A percentile compares a stretch with the other conserved stretches of the same genome.
Evolutionary conservation across 495 filamentous ascomycete genomes (phyloP).

Genomic region (Hyaloscypha hepaticicola): DNA sequence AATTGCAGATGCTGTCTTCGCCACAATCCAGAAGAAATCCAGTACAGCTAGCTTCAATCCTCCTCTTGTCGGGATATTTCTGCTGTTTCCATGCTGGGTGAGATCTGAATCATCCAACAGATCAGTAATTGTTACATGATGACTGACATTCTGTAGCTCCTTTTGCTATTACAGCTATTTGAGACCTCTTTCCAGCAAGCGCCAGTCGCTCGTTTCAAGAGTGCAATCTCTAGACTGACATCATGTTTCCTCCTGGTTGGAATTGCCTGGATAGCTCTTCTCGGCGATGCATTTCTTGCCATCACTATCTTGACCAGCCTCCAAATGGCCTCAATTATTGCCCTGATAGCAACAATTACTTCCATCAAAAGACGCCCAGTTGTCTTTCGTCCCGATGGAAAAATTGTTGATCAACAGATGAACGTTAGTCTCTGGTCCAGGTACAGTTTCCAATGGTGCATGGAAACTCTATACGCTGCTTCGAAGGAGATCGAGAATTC

Average conservation of each 20-base stretch:
- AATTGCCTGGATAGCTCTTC: neutral
- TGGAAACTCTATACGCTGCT: constrained; percentile 48
- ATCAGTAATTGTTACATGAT: neutral
- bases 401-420: constrained; percentile 62
- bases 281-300: neutral
- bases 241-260: neutral
- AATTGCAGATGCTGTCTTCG: constrained; percentile 1
- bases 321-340: neutral
- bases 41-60: neutral
- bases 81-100: neutral
- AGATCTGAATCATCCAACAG: neutral
- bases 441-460: constrained; percentile 63
- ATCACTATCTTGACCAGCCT: neutral
- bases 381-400: constrained; percentile 53
- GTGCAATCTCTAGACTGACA: neutral
- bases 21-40: neutral
- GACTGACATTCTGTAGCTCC: neutral
- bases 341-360: constrained; percentile 25
- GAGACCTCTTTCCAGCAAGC: neutral
- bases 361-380: constrained; percentile 62
- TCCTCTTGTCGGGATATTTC: neutral
- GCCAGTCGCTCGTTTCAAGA: neutral
- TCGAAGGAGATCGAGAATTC: constrained; percentile 55
- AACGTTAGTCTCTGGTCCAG: constrained; percentile 47
- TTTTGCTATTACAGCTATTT: neutral